Evolutionary conservation across 2,329 filamentous ascomycete species (phyloP).

Genomic region (Trichoderma atrobrunneum): DNA sequence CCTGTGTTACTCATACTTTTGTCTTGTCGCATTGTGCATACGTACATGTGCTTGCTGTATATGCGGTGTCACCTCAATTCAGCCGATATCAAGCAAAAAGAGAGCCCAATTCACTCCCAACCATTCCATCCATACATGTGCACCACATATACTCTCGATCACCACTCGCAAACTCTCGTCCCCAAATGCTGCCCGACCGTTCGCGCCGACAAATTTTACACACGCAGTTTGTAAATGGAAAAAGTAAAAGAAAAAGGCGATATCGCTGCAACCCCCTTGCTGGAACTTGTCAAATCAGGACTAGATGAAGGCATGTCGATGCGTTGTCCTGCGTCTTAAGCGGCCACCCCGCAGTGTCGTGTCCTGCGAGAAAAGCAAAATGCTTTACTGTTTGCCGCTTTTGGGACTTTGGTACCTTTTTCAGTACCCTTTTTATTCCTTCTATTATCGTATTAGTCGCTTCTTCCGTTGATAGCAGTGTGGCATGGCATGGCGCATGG

Average conservation of each 20-base stretch:
- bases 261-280: neutral
- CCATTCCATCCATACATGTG: neutral
- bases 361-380: neutral
- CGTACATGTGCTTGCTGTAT: neutral
- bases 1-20: neutral
- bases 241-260: neutral
- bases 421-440: neutral
- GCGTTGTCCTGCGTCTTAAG: conserved; percentile 23
- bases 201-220: neutral
- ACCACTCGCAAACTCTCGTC: neutral
- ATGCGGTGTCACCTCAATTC: neutral
- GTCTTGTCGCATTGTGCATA: neutral
- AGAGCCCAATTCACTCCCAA: conserved; percentile 21
- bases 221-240: neutral
- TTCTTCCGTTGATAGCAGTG: neutral
- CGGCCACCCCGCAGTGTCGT: conserved; percentile 10
- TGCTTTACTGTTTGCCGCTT: neutral
- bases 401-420: neutral
- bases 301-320: conserved; percentile 13
- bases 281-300: neutral
- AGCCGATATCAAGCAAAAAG: neutral
- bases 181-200: neutral
- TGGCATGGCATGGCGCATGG: neutral
- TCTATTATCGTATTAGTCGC: neutral
- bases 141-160: neutral